Conservation (phyloP, 2,329 filamentous ascomycete species). For the Aureobasidium sp. region DNA sequence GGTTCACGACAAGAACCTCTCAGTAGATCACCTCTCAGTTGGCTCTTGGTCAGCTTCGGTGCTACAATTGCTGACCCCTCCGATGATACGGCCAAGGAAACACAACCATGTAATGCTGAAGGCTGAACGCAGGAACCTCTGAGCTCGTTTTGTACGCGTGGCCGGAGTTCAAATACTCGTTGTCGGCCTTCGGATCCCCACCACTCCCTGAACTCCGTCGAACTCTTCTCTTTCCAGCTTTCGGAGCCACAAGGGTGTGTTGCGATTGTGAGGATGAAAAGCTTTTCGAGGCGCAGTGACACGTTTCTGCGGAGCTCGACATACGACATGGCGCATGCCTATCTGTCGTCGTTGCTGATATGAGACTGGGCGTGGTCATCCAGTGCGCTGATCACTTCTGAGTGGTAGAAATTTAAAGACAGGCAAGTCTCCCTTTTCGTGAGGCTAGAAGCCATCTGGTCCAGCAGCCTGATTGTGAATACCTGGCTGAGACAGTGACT, state of each 20-base stretch:
- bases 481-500: not conserved
- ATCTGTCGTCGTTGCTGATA: not conserved
- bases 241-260: not conserved
- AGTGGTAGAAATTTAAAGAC: not conserved
- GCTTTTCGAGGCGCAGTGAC: not conserved
- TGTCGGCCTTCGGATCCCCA: constrained; percentile 15
- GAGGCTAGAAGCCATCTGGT: not conserved
- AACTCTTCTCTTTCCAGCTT: not conserved
- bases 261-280: not conserved
- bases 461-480: not conserved
- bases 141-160: constrained; percentile 10
- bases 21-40: too few relatives aligned
- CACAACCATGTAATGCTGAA: not conserved
- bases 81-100: not conserved
- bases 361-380: constrained; percentile 13
- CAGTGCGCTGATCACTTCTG: not conserved
- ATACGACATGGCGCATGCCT: constrained; percentile 1
- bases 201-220: not conserved
- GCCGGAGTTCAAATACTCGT: not conserved
- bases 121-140: not conserved
- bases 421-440: not conserved
- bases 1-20: not conserved
- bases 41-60: constrained; percentile 6
- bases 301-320: not conserved
- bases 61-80: not conserved